Base-by-base conservation (phyloP, 768 basidiomycete genomes). In the Pisolithus marmoratus region DNA sequence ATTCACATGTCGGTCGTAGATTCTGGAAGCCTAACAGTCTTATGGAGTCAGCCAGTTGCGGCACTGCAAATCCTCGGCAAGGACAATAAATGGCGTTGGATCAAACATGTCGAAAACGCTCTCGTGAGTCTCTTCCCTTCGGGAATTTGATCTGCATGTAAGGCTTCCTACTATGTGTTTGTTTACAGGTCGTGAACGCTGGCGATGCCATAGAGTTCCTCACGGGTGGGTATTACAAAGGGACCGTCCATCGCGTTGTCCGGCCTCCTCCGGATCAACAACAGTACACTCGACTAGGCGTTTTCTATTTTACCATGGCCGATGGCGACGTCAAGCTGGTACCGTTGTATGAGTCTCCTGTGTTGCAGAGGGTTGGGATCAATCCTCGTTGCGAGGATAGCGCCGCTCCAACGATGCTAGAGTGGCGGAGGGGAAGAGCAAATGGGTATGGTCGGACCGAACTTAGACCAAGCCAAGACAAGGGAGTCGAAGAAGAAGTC, bases 121-220 rank as follows among this genome's bases (percentile, higher is more conserved):
- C 63, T 84, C 24, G 81, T 82, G 52, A 42, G 70, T 44, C 0
- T 26, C 7, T 36, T 40, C 15, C 24, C 19, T 26, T 1, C 14
- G 34, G 14, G 9, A 8, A 2, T 29, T 34, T 12, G 14, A 34
- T 34, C 14, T 34, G 14, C 34, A 15, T 14, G 14, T 34, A 34
- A 14, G 15, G 14, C 34, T 34, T 34, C 14, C 12, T 12, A 34
- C 12, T 3, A 51, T 19, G 9, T 3, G 8, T 29, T 5, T 23
- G 29, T n/a, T 9, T 37, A 46, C 20, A 83, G 83, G 74, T 82
- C 8, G 72, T 85, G 45, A 84, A 84, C 48, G 72, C 78, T 0
- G 83, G 82, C 5, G 83, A 84, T 52, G 74, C 75, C 0, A 60
- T 85, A 55, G 77, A 83, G 48, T 80, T 83, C 58, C 70, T 84